Conservation (phyloP, 1,284 basidiomycete genomes). For the Xerocomus nothofagi region DNA sequence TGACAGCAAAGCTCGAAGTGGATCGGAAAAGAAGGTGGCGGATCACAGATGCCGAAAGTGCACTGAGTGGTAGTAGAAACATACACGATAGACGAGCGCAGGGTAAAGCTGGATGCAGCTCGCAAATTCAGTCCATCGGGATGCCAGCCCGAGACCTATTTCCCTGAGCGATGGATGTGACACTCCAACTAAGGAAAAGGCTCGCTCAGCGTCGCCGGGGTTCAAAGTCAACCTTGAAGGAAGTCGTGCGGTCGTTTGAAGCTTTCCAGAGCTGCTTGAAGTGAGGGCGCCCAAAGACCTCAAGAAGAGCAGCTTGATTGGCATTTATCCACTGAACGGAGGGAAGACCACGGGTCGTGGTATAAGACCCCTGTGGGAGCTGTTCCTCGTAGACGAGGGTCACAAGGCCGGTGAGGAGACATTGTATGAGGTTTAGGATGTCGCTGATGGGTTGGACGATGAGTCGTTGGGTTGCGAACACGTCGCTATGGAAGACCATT, state of each 20-base stretch:
- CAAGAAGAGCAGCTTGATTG: constrained; percentile 61
- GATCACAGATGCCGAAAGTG: constrained; percentile 30
- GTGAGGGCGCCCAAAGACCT: constrained; percentile 70
- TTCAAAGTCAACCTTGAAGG: constrained; percentile 68
- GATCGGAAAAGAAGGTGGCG: constrained; percentile 22
- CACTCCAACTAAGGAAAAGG: constrained; percentile 7
- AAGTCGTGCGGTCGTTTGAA: constrained; percentile 63
- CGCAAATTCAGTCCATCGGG: constrained; percentile 19
- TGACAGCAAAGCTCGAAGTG: constrained; percentile 35
- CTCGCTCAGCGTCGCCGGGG: constrained; percentile 34
- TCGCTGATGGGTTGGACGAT: constrained; percentile 75
- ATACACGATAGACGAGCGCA: constrained; percentile 12
- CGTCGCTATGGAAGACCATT: constrained; percentile 83
- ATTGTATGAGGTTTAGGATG: constrained; percentile 74
- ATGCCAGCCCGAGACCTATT: constrained; percentile 19
- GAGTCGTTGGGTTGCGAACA: constrained; percentile 76
- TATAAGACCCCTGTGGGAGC: constrained; percentile 60
- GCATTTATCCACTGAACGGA: constrained; percentile 70
- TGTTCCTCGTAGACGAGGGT: constrained; percentile 74
- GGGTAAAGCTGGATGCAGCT: constrained; percentile 18
- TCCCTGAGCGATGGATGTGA: constrained; percentile 8
- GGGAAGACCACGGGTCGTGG: constrained; percentile 76
- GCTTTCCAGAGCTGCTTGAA: constrained; percentile 70
- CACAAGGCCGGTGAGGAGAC: constrained; percentile 76
- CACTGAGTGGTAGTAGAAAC: constrained; percentile 7